Conservation (phyloP, 352 stramenopile genomes). For the Phytophthora foliorum region DNA sequence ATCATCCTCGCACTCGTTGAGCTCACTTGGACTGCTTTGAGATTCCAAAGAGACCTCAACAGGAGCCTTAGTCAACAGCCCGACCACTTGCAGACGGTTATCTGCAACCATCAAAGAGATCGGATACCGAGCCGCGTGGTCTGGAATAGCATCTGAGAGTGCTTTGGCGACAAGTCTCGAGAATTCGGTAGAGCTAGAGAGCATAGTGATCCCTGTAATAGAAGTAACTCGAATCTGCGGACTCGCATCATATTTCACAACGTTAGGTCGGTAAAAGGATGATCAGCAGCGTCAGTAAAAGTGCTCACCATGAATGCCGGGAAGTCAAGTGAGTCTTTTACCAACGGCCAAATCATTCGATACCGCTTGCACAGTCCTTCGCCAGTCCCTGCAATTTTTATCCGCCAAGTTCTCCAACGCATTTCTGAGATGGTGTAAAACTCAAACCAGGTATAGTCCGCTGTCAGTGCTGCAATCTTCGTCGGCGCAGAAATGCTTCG, state of each 20-base stretch:
- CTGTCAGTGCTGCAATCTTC: neutral
- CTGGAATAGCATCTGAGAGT: constrained; percentile 11
- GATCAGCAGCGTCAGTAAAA: neutral
- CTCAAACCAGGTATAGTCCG: constrained; percentile 23
- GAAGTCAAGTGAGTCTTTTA: constrained; percentile 54
- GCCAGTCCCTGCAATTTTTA: constrained; percentile 14
- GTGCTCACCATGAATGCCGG: constrained; percentile 33
- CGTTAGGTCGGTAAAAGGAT: neutral
- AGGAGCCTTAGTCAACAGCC: constrained; percentile 17
- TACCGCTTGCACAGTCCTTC: constrained; percentile 6
- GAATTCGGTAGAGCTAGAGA: constrained; percentile 15
- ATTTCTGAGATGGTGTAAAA: constrained; percentile 46
- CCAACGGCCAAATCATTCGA: constrained; percentile 45
- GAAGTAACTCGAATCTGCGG: constrained; percentile 18
- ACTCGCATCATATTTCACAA: neutral
- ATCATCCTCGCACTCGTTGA: neutral
- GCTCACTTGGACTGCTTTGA: constrained; percentile 2
- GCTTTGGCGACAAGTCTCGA: constrained; percentile 17
- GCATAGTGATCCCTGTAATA: constrained; percentile 12
- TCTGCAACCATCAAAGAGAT: constrained; percentile 28
- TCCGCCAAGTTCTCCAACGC: constrained; percentile 37
- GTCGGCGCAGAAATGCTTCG: constrained; percentile 38
- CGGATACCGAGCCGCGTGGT: constrained; percentile 10
- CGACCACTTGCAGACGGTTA: constrained; percentile 26
- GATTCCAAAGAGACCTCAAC: neutral